phyloP scores from a whole-genome alignment of 164 flowering plant genomes.

The Malania oleifera region DNA sequence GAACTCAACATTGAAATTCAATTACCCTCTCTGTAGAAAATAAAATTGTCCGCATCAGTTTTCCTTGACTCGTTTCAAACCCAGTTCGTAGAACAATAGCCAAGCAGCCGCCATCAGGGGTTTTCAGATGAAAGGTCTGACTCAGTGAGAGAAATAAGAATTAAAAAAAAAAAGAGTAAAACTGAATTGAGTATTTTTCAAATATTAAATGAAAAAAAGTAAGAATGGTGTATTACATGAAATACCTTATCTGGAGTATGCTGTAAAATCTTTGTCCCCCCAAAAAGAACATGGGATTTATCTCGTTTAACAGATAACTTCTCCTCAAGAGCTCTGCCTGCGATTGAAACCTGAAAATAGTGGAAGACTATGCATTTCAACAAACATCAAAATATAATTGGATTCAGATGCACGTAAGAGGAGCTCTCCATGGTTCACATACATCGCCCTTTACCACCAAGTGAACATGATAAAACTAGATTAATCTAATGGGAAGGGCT shows the following conservation, averaged over 20 bases:
- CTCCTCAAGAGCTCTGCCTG: conserved; percentile 65
- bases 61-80: conserved; percentile 98
- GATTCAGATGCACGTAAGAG: too few relatives aligned
- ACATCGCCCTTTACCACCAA: too few relatives aligned
- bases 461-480: too few relatives aligned
- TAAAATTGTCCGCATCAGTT: conserved; percentile 91
- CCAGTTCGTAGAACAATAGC: conserved; percentile 96
- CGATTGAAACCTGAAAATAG: conserved; percentile 59
- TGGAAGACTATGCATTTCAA: neutral
- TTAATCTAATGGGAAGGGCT: too few relatives aligned
- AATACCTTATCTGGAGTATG: conserved; percentile 93
- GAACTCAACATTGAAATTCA: conserved; percentile 2
- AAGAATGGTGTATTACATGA: conserved; percentile 4
- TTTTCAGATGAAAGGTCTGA: conserved; percentile 65
- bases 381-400: neutral
- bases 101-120: conserved; percentile 97
- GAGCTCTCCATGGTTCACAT: too few relatives aligned
- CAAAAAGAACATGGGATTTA: conserved; percentile 89
- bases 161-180: neutral
- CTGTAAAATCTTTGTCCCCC: conserved; percentile 96
- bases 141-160: conserved; percentile 11
- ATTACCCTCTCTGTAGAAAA: conserved; percentile 97
- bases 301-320: conserved; percentile 71
- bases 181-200: neutral
- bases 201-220: neutral